These are phyloP conservation scores for Umbilicus rupestris DNA, from an alignment of 164 flowering plant genomes.

Conservation along the genomic window DNA sequence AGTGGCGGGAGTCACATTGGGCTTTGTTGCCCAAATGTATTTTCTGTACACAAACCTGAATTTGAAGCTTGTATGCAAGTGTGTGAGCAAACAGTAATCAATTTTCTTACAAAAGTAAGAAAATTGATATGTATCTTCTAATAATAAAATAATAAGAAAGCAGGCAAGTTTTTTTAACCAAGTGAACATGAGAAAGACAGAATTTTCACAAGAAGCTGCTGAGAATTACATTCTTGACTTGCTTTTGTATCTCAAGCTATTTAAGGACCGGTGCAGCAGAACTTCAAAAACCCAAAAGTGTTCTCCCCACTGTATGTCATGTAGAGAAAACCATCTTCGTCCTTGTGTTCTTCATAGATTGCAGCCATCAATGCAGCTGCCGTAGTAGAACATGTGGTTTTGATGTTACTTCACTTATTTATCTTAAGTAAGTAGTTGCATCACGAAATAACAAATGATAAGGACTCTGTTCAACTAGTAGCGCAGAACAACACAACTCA, in stretches of 20 bases:
- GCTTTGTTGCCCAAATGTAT: no score
- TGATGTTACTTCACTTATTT: background rate
- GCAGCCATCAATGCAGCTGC: slow-evolving; percentile 9
- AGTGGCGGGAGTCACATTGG: no score
- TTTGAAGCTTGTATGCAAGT: no score
- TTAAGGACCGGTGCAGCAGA: background rate
- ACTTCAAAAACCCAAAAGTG: slow-evolving; percentile 1
- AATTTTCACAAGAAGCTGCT: background rate
- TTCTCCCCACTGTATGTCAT: slow-evolving; percentile 11
- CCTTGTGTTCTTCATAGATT: slow-evolving; percentile 9
- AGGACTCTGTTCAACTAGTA: no score
- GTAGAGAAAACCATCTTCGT: slow-evolving; percentile 9
- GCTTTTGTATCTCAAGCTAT: background rate
- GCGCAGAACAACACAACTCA: no score
- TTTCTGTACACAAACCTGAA: no score
- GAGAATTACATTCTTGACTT: background rate
- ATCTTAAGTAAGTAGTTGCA: background rate
- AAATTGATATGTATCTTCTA: no score
- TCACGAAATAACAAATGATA: no score
- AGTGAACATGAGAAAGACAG: background rate
- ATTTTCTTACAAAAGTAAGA: no score
- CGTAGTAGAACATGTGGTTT: background rate
- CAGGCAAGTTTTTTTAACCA: background rate
- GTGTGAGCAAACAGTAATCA: no score
- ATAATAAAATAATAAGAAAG: background rate